Conservation (phyloP, 768 basidiomycete genomes). For the Kwoniella bestiolae region DNA sequence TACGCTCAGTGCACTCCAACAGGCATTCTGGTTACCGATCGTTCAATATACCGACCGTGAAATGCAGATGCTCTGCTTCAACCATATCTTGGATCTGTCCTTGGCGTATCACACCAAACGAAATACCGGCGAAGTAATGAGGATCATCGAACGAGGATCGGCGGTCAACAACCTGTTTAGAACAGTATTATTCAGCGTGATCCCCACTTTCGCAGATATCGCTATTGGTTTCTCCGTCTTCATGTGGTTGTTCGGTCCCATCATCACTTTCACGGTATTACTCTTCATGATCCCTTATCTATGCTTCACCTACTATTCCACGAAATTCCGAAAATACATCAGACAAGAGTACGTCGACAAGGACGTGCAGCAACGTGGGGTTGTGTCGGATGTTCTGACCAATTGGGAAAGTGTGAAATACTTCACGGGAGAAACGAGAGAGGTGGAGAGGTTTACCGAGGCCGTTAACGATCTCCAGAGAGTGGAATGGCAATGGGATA, state of each 20-base stretch:
- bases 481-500: conserved; percentile 73
- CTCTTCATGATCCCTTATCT: conserved; percentile 68
- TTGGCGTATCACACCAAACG: conserved; percentile 79
- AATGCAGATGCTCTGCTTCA: conserved; percentile 83
- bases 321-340: conserved; percentile 73
- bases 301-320: conserved; percentile 62
- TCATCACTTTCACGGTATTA: conserved; percentile 66
- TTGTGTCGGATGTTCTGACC: conserved; percentile 60
- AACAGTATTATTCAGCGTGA: conserved; percentile 79
- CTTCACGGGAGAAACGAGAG: conserved; percentile 83
- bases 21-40: conserved; percentile 73
- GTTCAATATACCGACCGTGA: conserved; percentile 87
- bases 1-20: conserved; percentile 58
- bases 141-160: conserved; percentile 70
- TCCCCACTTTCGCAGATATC: conserved; percentile 82
- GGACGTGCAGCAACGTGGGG: conserved; percentile 78
- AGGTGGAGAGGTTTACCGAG: conserved; percentile 70
- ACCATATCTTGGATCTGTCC: conserved; percentile 84
- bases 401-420: conserved; percentile 73
- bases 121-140: conserved; percentile 83
- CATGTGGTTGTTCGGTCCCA: conserved; percentile 52
- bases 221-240: conserved; percentile 56
- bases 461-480: conserved; percentile 76
- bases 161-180: conserved; percentile 82
- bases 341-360: conserved; percentile 79